These are phyloP conservation scores for Miscanthus lutarioriparius DNA, from an alignment of 176 grass and related monocot genomes.

Conservation along the genomic window DNA sequence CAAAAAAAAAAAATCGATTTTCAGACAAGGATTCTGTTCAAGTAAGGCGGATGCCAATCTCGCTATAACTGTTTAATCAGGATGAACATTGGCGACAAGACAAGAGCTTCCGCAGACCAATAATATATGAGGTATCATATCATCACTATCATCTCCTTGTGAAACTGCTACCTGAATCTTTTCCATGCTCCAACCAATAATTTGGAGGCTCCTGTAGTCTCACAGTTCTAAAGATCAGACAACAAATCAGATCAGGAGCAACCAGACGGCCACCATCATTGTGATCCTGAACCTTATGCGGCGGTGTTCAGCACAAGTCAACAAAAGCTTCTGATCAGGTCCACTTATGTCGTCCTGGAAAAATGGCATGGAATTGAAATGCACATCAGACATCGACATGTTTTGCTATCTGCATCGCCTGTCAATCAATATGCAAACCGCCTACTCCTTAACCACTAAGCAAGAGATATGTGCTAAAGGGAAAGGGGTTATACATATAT, in stretches of 20 bases:
- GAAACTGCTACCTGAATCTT: conserved; percentile 3
- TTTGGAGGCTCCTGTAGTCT: conserved; percentile 15
- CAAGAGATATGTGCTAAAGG: conserved; percentile 48
- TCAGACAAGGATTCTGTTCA: too few relatives aligned
- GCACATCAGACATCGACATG: conserved; percentile 31
- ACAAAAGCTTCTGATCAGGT: conserved; percentile 39
- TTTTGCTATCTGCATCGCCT: conserved; percentile 37
- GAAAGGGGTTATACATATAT: conserved; percentile 20
- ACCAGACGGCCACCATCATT: conserved; percentile 26
- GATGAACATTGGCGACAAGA: background rate
- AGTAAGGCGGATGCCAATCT: background rate
- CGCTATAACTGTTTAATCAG: conserved; percentile 8
- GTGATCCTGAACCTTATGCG: conserved; percentile 41
- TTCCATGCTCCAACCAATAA: conserved; percentile 36
- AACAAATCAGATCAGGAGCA: conserved; percentile 8
- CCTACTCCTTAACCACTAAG: conserved; percentile 62
- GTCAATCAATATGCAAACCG: background rate
- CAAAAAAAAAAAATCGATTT: background rate
- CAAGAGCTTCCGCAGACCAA: background rate
- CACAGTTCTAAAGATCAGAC: conserved; percentile 15
- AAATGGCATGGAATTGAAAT: conserved; percentile 25
- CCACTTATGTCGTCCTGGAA: conserved; percentile 25
- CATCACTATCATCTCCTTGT: background rate
- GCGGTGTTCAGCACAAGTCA: conserved; percentile 38
- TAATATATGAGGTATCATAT: background rate